phyloP scores from a whole-genome alignment of 2,329 filamentous ascomycete genomes.

The Sporothrix phasma region DNA sequence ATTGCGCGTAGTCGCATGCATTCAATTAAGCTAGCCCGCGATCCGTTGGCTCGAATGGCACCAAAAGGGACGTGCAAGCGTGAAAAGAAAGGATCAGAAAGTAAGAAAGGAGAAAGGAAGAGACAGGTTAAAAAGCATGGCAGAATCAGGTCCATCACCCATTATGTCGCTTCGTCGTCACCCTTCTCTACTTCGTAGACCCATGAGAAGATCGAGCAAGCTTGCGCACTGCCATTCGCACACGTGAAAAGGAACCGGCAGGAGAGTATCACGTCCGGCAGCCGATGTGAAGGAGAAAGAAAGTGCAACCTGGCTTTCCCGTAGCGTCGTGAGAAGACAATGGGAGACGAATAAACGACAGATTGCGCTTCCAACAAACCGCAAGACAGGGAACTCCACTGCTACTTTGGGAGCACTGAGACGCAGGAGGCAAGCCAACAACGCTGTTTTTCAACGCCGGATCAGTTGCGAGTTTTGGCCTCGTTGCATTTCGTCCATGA shows the following conservation, averaged over 20 bases:
- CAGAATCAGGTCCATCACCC: neutral
- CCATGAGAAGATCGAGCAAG: neutral
- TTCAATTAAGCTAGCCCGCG: neutral
- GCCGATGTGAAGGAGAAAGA: neutral
- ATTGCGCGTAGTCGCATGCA: constrained; percentile 2
- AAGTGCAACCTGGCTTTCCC: neutral
- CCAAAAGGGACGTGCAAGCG: neutral
- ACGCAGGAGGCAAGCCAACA: too few relatives aligned
- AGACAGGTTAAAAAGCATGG: neutral
- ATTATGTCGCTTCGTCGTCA: too few relatives aligned
- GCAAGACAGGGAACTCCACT: neutral
- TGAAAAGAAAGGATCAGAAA: neutral
- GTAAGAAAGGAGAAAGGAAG: neutral
- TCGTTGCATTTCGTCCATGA: neutral
- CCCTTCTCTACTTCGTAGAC: too few relatives aligned
- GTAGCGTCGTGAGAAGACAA: too few relatives aligned
- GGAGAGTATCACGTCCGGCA: neutral
- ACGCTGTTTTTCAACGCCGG: neutral
- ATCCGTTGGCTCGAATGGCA: neutral
- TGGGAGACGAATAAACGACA: neutral
- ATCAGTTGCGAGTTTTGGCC: neutral
- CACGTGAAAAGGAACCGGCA: neutral
- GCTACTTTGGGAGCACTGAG: neutral
- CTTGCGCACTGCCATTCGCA: neutral
- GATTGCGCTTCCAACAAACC: constrained; percentile 1